phyloP scores from a whole-genome alignment of 2,329 filamentous ascomycete species.

The Cytospora paraplurivora region DNA sequence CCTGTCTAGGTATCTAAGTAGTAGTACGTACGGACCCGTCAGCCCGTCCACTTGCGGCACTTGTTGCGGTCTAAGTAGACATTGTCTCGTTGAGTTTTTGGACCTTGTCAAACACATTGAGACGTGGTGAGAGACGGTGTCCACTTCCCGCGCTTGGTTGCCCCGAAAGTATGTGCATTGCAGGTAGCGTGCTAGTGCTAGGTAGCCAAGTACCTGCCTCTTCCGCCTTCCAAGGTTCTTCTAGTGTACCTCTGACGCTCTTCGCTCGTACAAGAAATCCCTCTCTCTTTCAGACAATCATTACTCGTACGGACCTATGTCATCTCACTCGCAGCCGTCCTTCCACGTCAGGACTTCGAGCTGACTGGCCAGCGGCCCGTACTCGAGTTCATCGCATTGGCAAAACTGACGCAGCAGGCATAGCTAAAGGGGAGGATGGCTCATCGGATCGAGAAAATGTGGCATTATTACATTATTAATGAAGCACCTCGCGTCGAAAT shows the following conservation, averaged over 20 bases:
- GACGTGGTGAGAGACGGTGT: conserved; percentile 13
- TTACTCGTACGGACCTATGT: neutral
- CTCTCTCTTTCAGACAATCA: neutral
- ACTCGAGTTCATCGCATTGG: neutral
- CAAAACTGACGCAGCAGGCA: neutral
- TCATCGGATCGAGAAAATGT: neutral
- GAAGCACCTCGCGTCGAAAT: conserved; percentile 2
- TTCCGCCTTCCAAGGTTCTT: neutral
- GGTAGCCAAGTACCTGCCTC: too few species aligned
- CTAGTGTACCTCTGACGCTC: neutral
- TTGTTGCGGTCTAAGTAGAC: conserved; percentile 10
- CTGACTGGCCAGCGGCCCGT: neutral
- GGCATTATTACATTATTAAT: conserved; percentile 15
- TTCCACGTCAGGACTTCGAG: neutral
- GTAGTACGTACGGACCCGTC: neutral
- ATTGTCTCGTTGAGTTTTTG: conserved; percentile 10
- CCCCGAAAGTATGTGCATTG: conserved; percentile 13
- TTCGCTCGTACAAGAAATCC: neutral
- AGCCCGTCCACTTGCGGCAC: neutral
- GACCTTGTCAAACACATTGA: conserved; percentile 16
- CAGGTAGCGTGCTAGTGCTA: neutral
- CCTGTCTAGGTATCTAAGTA: too few species aligned
- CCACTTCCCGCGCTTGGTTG: conserved; percentile 31
- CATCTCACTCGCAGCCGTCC: neutral
- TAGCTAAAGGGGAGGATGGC: neutral